Conservation (phyloP, 768 basidiomycete genomes). For the Auricularia heimuer region DNA sequence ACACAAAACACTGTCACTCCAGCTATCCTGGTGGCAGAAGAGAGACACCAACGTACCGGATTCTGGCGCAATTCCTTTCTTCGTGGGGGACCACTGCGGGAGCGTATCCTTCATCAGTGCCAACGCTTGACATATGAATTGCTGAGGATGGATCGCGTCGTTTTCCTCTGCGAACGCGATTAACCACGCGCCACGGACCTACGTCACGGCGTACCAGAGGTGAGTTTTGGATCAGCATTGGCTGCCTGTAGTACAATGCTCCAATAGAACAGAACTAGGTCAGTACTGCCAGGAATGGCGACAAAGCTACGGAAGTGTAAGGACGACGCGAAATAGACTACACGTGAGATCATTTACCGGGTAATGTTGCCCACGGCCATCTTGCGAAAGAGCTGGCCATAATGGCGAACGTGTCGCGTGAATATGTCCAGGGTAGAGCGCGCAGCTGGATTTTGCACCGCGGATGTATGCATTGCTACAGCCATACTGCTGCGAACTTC, state of each 20-base stretch:
- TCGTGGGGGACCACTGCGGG: conserved; percentile 63
- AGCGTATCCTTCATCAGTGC: conserved; percentile 78
- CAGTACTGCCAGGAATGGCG: conserved; percentile 48
- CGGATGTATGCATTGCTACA: conserved; percentile 29
- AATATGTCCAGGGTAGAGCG: conserved; percentile 43
- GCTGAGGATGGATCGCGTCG: conserved; percentile 60
- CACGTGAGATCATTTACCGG: neutral
- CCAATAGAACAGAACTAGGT: conserved; percentile 75
- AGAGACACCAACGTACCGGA: neutral
- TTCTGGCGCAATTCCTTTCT: conserved; percentile 29
- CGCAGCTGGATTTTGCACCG: conserved; percentile 26
- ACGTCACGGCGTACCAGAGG: conserved; percentile 38
- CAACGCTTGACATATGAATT: conserved; percentile 76
- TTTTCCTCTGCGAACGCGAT: conserved; percentile 39
- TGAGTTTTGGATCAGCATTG: conserved; percentile 36
- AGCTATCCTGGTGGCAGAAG: conserved; percentile 6
- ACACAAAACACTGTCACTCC: conserved; percentile 5
- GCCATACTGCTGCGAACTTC: conserved; percentile 49
- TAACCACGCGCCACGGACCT: neutral
- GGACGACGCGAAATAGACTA: neutral
- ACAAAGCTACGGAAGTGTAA: conserved; percentile 35
- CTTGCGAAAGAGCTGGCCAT: conserved; percentile 69
- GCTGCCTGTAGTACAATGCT: conserved; percentile 67
- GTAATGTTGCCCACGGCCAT: neutral
- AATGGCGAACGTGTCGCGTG: conserved; percentile 56